Evolutionary conservation across 2,329 filamentous ascomycete genomes (phyloP), one percentile per base, ranked within the genome.

Genomic region (Exophiala mesophila): DNA sequence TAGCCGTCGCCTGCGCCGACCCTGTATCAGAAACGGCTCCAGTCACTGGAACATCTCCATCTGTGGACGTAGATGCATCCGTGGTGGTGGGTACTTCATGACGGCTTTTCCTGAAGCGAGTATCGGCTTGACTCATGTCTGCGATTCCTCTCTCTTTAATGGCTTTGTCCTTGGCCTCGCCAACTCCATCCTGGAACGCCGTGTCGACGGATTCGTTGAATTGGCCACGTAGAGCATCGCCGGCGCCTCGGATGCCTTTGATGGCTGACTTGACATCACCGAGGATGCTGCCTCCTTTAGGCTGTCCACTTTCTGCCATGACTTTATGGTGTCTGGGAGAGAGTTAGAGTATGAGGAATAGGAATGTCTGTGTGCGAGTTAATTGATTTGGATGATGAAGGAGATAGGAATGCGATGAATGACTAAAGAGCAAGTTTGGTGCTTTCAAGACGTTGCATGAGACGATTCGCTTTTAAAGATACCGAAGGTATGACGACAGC

Each of bases 181-280:
- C 46, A 23, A 47, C 29, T 13, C 26, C 38, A 13, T 52, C 45
- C 30, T 46, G 28, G 30, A 53, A 53, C 3, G 46, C 42, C 5
- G 39, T 44, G 28, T 51, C 48, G 19, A 53, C 33, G 8, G 37
- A 40, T 19, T 47, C 41, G 19, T 49, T 52, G 31, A 53, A 42
- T 7, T 36, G 44, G 20, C 50, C 50, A 5, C 50, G 42, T 16
- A 53, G 39, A n/a, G 39, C 33, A 24, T 51, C 48, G 7, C 50
- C 50, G 21, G 40, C 31, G 23, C 50, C 48, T 30, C 39, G 43
- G 40, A 53, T 36, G 7, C 50, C 50, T 34, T 43, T 45, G 19
- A 51, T 17, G 16, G 42, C 45, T 5, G 41, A 41, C 23, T 49
- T 48, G 16, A 46, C 45, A 9, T 46, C 44, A 20, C 36, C 37